These are phyloP conservation scores for Pseudocercospora ulei DNA, from an alignment of 2,329 filamentous ascomycete genomes.

Conservation along the genomic window DNA sequence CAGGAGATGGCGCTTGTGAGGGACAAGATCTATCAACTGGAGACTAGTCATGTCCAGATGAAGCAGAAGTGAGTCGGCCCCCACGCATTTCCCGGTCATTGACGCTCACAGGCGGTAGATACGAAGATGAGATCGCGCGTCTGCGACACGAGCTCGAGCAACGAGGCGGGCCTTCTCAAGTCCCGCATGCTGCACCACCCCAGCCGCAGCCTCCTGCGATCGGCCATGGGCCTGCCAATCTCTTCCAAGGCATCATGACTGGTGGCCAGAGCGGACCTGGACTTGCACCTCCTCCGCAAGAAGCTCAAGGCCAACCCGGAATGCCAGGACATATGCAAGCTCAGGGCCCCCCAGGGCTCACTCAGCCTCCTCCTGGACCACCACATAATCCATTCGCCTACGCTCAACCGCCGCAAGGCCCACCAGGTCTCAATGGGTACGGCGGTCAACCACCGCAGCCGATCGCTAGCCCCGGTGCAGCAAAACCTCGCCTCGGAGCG, in stretches of 20 bases:
- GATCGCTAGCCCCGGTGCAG: constrained; percentile 77
- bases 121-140: constrained; percentile 80
- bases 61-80: constrained; percentile 90
- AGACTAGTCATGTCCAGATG: constrained; percentile 76
- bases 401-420: constrained; percentile 51
- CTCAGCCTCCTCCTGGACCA: constrained; percentile 48
- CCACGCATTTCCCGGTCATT: background rate
- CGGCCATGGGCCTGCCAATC: constrained; percentile 75
- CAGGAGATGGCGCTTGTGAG: constrained; percentile 91
- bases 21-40: constrained; percentile 85
- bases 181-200: constrained; percentile 64
- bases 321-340: constrained; percentile 57
- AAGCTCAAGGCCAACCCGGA: constrained; percentile 49
- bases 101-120: constrained; percentile 48
- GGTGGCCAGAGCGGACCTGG: constrained; percentile 77
- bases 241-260: constrained; percentile 94
- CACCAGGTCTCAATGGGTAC: constrained; percentile 57
- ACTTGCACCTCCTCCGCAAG: constrained; percentile 54
- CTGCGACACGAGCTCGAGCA: constrained; percentile 80
- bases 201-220: constrained; percentile 78
- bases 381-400: constrained; percentile 61
- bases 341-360: constrained; percentile 61
- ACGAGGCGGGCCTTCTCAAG: constrained; percentile 53
- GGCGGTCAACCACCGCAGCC: constrained; percentile 74
- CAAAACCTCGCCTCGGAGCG: constrained; percentile 47